A percentile compares a stretch with the other conserved stretches of the same genome.
These are phyloP conservation scores for Galerina sulciceps DNA, from an alignment of 768 basidiomycete genomes.

Conservation along the genomic window DNA sequence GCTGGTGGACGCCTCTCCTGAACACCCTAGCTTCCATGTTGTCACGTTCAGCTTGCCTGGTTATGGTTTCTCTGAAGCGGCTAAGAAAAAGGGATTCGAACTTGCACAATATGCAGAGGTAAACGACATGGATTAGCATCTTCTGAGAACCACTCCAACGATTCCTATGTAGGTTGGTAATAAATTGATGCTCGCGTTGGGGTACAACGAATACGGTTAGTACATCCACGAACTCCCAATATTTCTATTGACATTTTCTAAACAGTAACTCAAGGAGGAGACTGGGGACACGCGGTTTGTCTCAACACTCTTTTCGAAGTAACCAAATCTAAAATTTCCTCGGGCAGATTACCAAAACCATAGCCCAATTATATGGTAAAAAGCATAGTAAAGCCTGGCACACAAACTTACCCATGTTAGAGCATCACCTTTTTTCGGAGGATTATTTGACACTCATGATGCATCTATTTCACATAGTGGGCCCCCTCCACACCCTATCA, in stretches of 20 bases:
- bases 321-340: neutral
- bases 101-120: constrained; percentile 58
- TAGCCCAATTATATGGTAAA: constrained; percentile 30
- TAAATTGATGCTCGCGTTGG: constrained; percentile 53
- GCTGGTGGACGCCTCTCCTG: constrained; percentile 43
- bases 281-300: constrained; percentile 47
- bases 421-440: neutral
- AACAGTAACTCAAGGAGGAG: constrained; percentile 51
- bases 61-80: constrained; percentile 63
- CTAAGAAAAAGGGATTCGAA: constrained; percentile 52
- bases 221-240: neutral
- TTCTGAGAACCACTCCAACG: neutral
- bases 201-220: constrained; percentile 53
- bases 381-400: constrained; percentile 56
- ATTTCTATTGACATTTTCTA: neutral
- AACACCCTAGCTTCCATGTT: constrained; percentile 63
- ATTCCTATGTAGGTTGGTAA: constrained; percentile 38
- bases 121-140: neutral
- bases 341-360: constrained; percentile 30
- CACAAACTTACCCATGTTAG: constrained; percentile 49
- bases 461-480: constrained; percentile 11
- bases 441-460: neutral
- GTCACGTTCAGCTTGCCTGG: constrained; percentile 64
- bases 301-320: constrained; percentile 3
- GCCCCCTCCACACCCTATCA: constrained; percentile 22